Evolutionary conservation across 495 filamentous ascomycete species (phyloP).

Genomic region (Aspergillus egyptiacus): DNA sequence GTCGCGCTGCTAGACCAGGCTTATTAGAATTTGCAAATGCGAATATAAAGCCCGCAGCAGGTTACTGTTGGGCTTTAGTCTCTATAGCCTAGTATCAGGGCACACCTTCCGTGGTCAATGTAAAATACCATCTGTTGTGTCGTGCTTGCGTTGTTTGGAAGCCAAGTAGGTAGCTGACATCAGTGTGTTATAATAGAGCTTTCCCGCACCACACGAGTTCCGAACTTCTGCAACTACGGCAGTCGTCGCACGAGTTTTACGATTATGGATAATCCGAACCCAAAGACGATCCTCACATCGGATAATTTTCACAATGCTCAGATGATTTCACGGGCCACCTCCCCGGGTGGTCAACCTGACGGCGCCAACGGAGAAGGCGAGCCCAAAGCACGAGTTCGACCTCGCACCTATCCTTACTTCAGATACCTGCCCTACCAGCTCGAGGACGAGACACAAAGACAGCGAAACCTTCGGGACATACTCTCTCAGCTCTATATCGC

Average conservation of each 20-base stretch:
- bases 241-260: slow-evolving; percentile 16
- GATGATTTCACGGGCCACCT: slow-evolving; percentile 58
- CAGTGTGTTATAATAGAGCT: slow-evolving; percentile 22
- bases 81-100: slow-evolving; percentile 15
- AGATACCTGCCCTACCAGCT: slow-evolving; percentile 78
- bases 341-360: slow-evolving; percentile 57
- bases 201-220: slow-evolving; percentile 26
- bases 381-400: slow-evolving; percentile 64
- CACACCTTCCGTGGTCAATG: slow-evolving; percentile 23
- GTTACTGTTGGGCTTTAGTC: slow-evolving; percentile 24
- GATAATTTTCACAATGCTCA: slow-evolving; percentile 45
- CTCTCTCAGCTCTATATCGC: slow-evolving; percentile 88
- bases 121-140: slow-evolving; percentile 4
- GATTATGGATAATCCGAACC: slow-evolving; percentile 37
- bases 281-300: slow-evolving; percentile 39
- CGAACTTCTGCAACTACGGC: slow-evolving; percentile 16
- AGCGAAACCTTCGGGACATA: slow-evolving; percentile 72
- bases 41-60: slow-evolving; percentile 27
- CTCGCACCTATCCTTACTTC: slow-evolving; percentile 89
- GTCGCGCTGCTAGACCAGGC: slow-evolving; percentile 18
- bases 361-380: slow-evolving; percentile 47
- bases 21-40: slow-evolving; percentile 25
- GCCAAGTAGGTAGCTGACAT: slow-evolving; percentile 18
- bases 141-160: background rate
- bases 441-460: slow-evolving; percentile 68